Conservation (phyloP, 345 rosid genomes). For the Lepidium aucheri region DNA sequence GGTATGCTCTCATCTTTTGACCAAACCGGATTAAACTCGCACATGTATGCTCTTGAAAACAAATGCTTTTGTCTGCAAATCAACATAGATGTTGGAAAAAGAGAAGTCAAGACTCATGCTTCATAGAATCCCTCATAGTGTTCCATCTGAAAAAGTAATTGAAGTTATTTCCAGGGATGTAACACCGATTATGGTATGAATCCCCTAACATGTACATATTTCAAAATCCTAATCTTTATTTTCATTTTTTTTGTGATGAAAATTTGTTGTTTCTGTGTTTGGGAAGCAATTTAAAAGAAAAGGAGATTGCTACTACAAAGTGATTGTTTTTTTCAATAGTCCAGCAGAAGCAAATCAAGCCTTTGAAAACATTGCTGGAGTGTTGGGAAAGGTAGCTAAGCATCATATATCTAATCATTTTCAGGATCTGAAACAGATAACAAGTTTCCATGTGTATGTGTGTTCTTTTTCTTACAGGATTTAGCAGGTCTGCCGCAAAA, state of each 20-base stretch:
- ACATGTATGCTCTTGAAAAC: neutral
- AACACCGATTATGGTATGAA: slow-evolving; percentile 38
- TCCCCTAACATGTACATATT: neutral
- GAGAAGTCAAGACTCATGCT: slow-evolving; percentile 53
- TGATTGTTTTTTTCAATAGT: slow-evolving; percentile 34
- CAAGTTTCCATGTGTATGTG: neutral
- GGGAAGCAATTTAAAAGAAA: slow-evolving; percentile 34
- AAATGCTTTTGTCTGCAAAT: neutral
- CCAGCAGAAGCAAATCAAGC: slow-evolving; percentile 46
- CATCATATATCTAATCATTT: neutral
- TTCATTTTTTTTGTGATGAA: neutral
- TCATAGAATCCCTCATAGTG: slow-evolving; percentile 49
- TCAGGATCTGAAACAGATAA: neutral
- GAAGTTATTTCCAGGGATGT: slow-evolving; percentile 37
- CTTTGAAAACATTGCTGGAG: slow-evolving; percentile 44
- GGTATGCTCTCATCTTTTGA: neutral
- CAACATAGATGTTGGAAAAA: slow-evolving; percentile 32
- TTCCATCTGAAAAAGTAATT: slow-evolving; percentile 36
- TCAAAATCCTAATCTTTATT: neutral
- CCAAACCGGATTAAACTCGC: no score
- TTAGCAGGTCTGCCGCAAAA: neutral
- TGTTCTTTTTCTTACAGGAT: neutral
- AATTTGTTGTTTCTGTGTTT: neutral
- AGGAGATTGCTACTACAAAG: slow-evolving; percentile 38
- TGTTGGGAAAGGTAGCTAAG: slow-evolving; percentile 36